Base-by-base conservation (phyloP, 2,329 filamentous ascomycete genomes). In the Phyllachora maydis region DNA sequence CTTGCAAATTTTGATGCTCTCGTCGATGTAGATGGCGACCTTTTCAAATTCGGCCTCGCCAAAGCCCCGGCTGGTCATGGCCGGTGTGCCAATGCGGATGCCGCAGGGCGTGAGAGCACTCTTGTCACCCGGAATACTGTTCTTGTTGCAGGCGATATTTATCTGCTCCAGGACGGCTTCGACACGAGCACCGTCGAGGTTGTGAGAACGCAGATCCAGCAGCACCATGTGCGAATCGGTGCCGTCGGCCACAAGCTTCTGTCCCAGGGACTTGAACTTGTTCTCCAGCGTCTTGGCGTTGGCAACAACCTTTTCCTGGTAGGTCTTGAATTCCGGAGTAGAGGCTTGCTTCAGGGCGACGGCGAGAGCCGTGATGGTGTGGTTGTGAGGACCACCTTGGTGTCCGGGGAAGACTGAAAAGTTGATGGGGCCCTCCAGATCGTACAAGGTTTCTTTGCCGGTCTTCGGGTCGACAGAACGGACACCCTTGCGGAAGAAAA, bases 111-210 rank as follows among this genome's bases (percentile, higher is more conserved):
- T 92, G 36, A 98, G 67, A 23, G 88, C 88, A 28, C 79, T 91
- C 65, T 91, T 93, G 65, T 98, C 88, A 33, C 88, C 88, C 19
- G 88, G 88, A 29, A 92, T 88, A 30, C 79, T 75, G 69, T 98
- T 98, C 72, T 98, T 98, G 72, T 98, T 98, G 68, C 82, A 91
- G 32, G 88, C 83, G 50, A 98, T 91, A 63, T 92, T 91, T 55
- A 93, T 88, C 50, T 90, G 77, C 61, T 98, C 88, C 11, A 98
- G 73, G 29, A 98, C 76, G 31, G 79, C 74, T 65, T 98, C 88
- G 19, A 95, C 77, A 50, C 88, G 81, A 28, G 88, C 88, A 41
- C 88, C 88, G 41, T 98, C 88, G 11, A 98, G 69, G 32, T 56
- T 63, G 46, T 78, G 67, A 43, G 82, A 70, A 48, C 90, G 83